These are phyloP conservation scores for Polygonum aviculare DNA, from an alignment of 148 eudicot species.

Conservation along the genomic window DNA sequence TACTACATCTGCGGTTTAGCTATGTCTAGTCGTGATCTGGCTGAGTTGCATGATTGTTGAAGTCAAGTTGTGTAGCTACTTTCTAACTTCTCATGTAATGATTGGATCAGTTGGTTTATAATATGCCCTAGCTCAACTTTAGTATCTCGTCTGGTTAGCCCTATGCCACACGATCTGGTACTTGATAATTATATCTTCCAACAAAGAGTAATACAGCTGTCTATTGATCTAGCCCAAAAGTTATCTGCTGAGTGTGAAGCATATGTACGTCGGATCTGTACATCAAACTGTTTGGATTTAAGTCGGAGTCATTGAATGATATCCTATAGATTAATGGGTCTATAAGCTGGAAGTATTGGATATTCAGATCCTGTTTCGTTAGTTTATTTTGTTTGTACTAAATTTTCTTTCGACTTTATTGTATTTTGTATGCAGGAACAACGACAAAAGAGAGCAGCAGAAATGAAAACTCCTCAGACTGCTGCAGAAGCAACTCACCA, in stretches of 20 bases:
- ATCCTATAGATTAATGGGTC: not conserved
- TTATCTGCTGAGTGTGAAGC: not conserved
- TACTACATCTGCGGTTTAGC: not conserved
- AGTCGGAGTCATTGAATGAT: not conserved
- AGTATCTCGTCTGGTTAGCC: too few species aligned
- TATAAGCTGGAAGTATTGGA: not conserved
- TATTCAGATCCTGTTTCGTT: not conserved
- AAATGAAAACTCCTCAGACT: constrained; percentile 43
- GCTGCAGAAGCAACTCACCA: constrained; percentile 60
- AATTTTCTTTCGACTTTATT: not conserved
- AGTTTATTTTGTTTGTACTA: not conserved
- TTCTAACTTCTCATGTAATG: not conserved
- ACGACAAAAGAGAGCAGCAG: constrained; percentile 53
- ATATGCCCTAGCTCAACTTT: not conserved
- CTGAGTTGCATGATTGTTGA: not conserved
- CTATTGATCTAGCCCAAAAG: not conserved
- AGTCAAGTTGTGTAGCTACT: not conserved
- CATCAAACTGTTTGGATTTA: not conserved
- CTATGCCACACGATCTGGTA: not conserved
- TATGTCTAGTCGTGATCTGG: not conserved
- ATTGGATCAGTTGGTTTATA: not conserved
- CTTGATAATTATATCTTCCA: not conserved
- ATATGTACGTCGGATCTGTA: not conserved
- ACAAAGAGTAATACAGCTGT: not conserved
- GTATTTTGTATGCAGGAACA: constrained; percentile 36